Evolutionary conservation across 768 basidiomycete genomes (phyloP).

Genomic region (Boletus bicolor): DNA sequence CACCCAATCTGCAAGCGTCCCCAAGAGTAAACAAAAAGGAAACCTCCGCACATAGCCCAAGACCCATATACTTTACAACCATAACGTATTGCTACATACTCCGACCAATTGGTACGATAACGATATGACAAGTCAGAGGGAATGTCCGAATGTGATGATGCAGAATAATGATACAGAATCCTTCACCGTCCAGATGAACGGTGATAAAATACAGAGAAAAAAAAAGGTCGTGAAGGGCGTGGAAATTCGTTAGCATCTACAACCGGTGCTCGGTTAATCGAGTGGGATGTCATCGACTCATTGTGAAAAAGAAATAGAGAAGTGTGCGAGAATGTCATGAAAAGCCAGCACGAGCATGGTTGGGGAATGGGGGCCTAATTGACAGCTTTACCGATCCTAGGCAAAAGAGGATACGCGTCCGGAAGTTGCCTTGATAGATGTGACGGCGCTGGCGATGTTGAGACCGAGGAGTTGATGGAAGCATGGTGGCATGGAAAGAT

Average conservation of each 20-base stretch:
- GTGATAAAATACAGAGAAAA: constrained; percentile 29
- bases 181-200: constrained; percentile 18
- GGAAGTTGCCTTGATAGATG: constrained; percentile 16
- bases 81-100: constrained; percentile 37
- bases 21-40: neutral
- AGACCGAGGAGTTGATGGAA: constrained; percentile 26
- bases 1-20: neutral
- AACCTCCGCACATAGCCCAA: constrained; percentile 11
- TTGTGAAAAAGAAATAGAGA: constrained; percentile 5
- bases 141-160: constrained; percentile 30
- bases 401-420: constrained; percentile 4
- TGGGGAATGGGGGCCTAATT: neutral
- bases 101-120: constrained; percentile 24
- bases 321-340: constrained; percentile 9
- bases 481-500: constrained; percentile 22
- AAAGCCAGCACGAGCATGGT: constrained; percentile 1
- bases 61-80: constrained; percentile 33
- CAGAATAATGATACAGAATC: constrained; percentile 35
- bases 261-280: constrained; percentile 4
- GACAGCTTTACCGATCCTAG: constrained; percentile 1
- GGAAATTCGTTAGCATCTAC: constrained; percentile 25
- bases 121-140: constrained; percentile 13
- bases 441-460: neutral
- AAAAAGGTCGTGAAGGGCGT: constrained; percentile 26
- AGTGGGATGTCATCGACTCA: neutral